Percentiles rank a stretch among this genome's conserved stretches.
phyloP scores from a whole-genome alignment of 2,329 filamentous ascomycete genomes.

The Cercospora sp. region DNA sequence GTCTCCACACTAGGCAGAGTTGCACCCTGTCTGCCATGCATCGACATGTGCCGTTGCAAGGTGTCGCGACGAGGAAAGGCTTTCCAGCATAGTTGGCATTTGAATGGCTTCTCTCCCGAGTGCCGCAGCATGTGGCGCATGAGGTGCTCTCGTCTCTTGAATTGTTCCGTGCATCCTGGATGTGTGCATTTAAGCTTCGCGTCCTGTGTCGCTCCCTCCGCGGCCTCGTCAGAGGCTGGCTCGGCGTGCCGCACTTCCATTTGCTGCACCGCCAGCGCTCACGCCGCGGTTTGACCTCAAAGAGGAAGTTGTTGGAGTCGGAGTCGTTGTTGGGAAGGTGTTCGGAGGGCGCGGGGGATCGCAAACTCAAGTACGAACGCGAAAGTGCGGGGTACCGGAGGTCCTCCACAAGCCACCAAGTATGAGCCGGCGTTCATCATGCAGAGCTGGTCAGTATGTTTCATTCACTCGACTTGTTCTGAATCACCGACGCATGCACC shows the following conservation, averaged over 20 bases:
- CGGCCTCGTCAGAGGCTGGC: conserved; percentile 11
- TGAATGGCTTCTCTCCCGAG: conserved; percentile 7
- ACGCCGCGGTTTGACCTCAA: neutral
- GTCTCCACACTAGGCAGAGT: neutral
- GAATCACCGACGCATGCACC: conserved; percentile 39
- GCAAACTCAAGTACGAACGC: neutral
- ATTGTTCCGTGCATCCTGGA: conserved; percentile 4
- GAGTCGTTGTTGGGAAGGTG: neutral
- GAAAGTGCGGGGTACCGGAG: conserved; percentile 1
- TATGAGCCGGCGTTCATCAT: neutral
- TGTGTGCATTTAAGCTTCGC: conserved; percentile 9
- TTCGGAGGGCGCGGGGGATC: neutral
- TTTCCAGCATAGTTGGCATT: conserved; percentile 4
- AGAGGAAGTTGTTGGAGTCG: neutral
- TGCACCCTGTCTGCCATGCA: conserved; percentile 7
- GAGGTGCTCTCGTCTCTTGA: conserved; percentile 12
- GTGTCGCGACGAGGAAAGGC: conserved; percentile 10
- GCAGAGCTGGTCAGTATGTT: neutral
- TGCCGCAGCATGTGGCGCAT: conserved; percentile 7
- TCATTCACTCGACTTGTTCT: neutral
- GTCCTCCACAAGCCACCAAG: conserved; percentile 1
- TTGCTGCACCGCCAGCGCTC: neutral
- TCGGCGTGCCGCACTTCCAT: conserved; percentile 8
- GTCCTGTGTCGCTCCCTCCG: neutral
- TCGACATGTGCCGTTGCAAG: neutral